Base-by-base conservation (phyloP, 116 monocot genomes). In the Zostera marina region DNA sequence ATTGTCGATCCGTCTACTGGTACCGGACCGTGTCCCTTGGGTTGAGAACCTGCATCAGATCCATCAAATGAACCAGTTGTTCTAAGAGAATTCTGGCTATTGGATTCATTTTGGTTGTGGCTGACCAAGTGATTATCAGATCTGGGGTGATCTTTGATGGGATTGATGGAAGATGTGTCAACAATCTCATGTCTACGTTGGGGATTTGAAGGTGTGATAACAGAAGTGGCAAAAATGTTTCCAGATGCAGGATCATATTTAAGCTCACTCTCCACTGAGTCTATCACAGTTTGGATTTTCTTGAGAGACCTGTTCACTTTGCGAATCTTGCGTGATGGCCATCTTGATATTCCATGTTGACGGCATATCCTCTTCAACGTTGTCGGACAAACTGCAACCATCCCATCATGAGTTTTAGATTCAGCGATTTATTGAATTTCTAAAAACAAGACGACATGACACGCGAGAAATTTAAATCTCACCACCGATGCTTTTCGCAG, bases 261-360 rank as follows among this genome's bases (percentile, higher is more conserved):
- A 1, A 94, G 42, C 41, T 81, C 60, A 58, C 88, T 85, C 26
- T 82, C 84, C 3, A 94, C 88, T 32, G 88, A 94, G 42, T 88
- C 73, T 64, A 94, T 94, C 23, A 94, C 94, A 44, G 52, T 84
- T 55, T 84, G 81, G 48, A 94, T 84, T 70, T 84, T 94, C 66
- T 82, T 72, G 0, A 94, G 66, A 12, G 94, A 94, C 22, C 84
- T 78, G 17, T 94, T 94, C 11, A 94, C 84, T 60, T 94, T 94
- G 59, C 79, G 88, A 76, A 94, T 94, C 65, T 94, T 94, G 54
- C 94, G 94, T 57, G 94, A 94, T 41, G 94, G 88, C 94, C 94
- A 94, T 73, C 94, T 74, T 20, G 77, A 79, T 60, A 88, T 88
- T 10, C 94, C 94, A 56, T 88, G 79, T 59, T 84, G 88, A 58